Evolutionary conservation across 257 asterid species (phyloP), one percentile per base, ranked within the genome.

Genomic region (Plantago elongata): DNA sequence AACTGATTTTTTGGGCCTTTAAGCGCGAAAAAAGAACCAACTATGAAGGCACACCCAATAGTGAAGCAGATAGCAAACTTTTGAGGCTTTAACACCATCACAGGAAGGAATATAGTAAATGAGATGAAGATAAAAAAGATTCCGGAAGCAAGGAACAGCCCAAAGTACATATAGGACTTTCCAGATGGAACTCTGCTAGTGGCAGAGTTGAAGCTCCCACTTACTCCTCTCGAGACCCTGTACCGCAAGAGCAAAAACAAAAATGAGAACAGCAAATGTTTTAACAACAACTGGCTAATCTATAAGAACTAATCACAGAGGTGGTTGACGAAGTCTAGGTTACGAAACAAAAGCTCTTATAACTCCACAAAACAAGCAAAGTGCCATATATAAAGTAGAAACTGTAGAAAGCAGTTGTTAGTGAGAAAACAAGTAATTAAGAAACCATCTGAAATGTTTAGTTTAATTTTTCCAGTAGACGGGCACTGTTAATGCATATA

Each of bases 1-100:
- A 89, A 85, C 84, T 89, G 97, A 75, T 63, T 74, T 63, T 64
- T 83, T 17, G 97, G 94, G 56, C 97, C 97, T 70, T 80, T 89
- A 14, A 89, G 89, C 54, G 97, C 97, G 65, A 89, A 86, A 68
- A 89, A 81, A 7, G 97, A 82, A 66, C 89, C 95, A 44, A 89
- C 81, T 50, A 89, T 86, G 45, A 84, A 86, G 52, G 74, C 87
- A 73, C 97, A 89, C 40, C 97, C 97, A 59, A 86, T 64, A 29
- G 97, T 89, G 80, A 89, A 89, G 83, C 94, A 89, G 74, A 83
- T 78, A 62, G 97, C 97, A 74, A 89, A 89, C 70, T 89, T 89
- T 52, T 89, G 97, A 69, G 97, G 97, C 73, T 81, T 83, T 72
- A 89, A 64, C 73, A 86, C 97, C 94, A 89, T 89, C 16, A 84